phyloP scores from a whole-genome alignment of 495 filamentous ascomycete species.

The Apodospora peruviana region DNA sequence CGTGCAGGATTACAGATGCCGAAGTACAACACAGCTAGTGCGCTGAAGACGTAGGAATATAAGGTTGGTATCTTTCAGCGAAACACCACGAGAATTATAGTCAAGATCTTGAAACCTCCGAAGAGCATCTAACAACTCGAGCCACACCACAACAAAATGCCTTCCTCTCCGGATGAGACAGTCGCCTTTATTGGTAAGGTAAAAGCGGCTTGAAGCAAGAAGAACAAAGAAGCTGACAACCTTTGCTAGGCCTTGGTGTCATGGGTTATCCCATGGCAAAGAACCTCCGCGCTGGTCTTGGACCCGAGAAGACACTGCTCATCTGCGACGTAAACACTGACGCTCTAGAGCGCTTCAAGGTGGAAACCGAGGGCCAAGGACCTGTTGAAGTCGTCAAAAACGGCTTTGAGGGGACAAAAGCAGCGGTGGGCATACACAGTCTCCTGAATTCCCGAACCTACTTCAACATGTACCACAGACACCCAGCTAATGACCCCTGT shows the following conservation, averaged over 20 bases:
- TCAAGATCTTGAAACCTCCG: not conserved
- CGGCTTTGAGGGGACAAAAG: constrained; percentile 38
- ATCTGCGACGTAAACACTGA: constrained; percentile 42
- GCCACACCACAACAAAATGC: not conserved
- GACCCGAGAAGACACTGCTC: constrained; percentile 30
- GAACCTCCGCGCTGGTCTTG: constrained; percentile 41
- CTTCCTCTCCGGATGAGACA: constrained; percentile 10
- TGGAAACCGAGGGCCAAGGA: constrained; percentile 21
- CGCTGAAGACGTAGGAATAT: too few species aligned
- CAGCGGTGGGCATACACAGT: constrained; percentile 22
- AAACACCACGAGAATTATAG: constrained; percentile 29
- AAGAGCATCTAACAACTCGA: not conserved
- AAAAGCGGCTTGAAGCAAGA: not conserved
- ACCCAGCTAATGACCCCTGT: not conserved
- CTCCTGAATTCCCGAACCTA: not conserved
- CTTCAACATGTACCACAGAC: not conserved
- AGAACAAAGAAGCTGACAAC: not conserved
- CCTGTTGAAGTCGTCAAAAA: constrained; percentile 16
- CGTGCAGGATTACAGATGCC: too few species aligned
- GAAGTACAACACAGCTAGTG: too few species aligned
- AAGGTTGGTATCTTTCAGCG: not conserved
- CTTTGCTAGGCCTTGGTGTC: constrained; percentile 18
- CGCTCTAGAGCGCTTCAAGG: constrained; percentile 30
- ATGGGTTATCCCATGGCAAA: constrained; percentile 49
- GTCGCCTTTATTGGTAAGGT: constrained; percentile 24